Evolutionary conservation across 352 stramenopile species (phyloP).

Genomic region (Phytophthora cryptogea): DNA sequence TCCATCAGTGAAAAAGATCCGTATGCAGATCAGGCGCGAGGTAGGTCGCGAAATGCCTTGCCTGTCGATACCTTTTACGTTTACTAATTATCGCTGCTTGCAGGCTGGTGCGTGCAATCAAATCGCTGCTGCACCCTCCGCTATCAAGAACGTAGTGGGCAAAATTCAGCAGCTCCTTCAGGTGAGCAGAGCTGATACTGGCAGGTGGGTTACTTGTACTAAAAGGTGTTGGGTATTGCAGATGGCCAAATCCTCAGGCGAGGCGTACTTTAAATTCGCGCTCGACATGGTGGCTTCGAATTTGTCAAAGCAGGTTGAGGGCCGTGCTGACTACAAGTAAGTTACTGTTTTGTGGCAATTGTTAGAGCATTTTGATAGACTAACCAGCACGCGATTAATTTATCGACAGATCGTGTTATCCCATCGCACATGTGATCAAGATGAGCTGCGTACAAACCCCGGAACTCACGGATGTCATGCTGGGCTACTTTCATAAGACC

Average conservation of each 20-base stretch:
- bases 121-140: constrained; percentile 70
- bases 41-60: constrained; percentile 20
- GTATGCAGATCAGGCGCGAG: constrained; percentile 72
- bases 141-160: constrained; percentile 63
- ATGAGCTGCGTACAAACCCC: constrained; percentile 77
- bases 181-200: constrained; percentile 24
- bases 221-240: constrained; percentile 17
- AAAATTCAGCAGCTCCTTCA: constrained; percentile 73
- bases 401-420: constrained; percentile 58
- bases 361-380: not conserved
- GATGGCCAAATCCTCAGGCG: constrained; percentile 55
- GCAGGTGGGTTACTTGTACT: not conserved
- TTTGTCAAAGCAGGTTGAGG: constrained; percentile 66
- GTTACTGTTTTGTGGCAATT: constrained; percentile 8
- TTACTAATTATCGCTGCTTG: not conserved
- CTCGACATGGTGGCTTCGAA: constrained; percentile 74
- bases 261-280: constrained; percentile 73
- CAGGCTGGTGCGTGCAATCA: constrained; percentile 83
- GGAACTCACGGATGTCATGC: constrained; percentile 70
- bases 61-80: not conserved
- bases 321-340: constrained; percentile 81
- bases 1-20: constrained; percentile 60
- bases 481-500: constrained; percentile 76
- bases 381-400: not conserved
- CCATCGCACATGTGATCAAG: constrained; percentile 74